Conservation (phyloP, 345 rosid species). For the Hibiscus tridactylites region DNA sequence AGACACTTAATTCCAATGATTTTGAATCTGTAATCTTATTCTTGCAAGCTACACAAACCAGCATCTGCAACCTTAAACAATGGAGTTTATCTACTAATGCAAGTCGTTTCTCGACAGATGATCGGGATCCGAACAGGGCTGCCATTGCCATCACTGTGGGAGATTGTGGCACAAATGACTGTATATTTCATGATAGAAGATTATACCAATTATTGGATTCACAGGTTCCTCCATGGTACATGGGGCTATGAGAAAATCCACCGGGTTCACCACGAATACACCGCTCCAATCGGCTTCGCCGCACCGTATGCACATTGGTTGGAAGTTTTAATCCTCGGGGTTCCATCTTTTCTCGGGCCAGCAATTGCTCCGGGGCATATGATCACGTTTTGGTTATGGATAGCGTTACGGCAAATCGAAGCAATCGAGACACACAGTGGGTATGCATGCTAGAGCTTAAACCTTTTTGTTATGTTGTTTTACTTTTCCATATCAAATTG, state of each 20-base stretch:
- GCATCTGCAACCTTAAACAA: too few species aligned
- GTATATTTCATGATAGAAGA: slow-evolving; percentile 82
- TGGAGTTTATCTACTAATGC: neutral
- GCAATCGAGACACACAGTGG: slow-evolving; percentile 95
- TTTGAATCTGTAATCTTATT: neutral
- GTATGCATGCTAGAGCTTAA: slow-evolving; percentile 38
- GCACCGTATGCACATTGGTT: slow-evolving; percentile 95
- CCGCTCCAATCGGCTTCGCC: slow-evolving; percentile 74
- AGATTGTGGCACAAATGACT: slow-evolving; percentile 47
- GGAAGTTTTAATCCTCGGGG: slow-evolving; percentile 75
- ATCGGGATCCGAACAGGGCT: slow-evolving; percentile 56
- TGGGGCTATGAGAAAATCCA: slow-evolving; percentile 96
- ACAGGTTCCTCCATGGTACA: slow-evolving; percentile 65
- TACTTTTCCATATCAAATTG: slow-evolving; percentile 11
- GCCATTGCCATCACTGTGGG: slow-evolving; percentile 78
- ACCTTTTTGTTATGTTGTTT: neutral
- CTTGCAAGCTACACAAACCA: neutral
- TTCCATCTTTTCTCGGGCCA: slow-evolving; percentile 90
- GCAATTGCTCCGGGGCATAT: slow-evolving; percentile 92
- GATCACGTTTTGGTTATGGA: slow-evolving; percentile 87
- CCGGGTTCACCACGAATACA: slow-evolving; percentile 72
- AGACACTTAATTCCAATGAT: neutral
- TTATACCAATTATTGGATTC: slow-evolving; percentile 80
- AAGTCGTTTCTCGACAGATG: slow-evolving; percentile 33
- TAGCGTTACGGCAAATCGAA: slow-evolving; percentile 79